These are phyloP conservation scores for Saccharomycopsis guyanensis DNA, from an alignment of 805 yeast genomes.

Conservation along the genomic window DNA sequence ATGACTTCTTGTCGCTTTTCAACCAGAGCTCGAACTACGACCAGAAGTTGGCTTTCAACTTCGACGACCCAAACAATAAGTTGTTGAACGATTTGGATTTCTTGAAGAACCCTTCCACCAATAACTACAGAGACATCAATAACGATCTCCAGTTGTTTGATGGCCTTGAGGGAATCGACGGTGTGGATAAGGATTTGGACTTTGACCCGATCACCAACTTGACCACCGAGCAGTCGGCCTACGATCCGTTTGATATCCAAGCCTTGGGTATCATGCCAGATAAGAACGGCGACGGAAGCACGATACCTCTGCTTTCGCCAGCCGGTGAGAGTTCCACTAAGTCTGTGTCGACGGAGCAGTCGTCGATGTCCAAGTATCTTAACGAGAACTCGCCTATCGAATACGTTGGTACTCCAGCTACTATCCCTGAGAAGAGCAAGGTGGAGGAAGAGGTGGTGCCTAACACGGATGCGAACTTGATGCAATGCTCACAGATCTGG, in stretches of 20 bases:
- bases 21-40: constrained; percentile 36
- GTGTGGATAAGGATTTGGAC: constrained; percentile 14
- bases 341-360: neutral
- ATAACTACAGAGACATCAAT: constrained; percentile 20
- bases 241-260: constrained; percentile 40
- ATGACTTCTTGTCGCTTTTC: constrained; percentile 42
- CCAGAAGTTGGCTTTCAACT: constrained; percentile 42
- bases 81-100: constrained; percentile 18
- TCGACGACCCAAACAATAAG: constrained; percentile 18
- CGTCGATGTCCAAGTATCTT: constrained; percentile 13
- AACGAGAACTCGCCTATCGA: constrained; percentile 12
- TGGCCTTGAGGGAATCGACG: constrained; percentile 21
- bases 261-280: neutral
- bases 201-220: constrained; percentile 36
- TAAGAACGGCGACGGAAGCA: neutral
- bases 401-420: constrained; percentile 8
- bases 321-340: neutral
- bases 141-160: constrained; percentile 17
- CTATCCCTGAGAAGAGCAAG: constrained; percentile 17
- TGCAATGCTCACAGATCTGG: constrained; percentile 91
- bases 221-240: constrained; percentile 48
- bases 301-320: neutral
- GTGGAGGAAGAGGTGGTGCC: constrained; percentile 50
- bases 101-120: constrained; percentile 11
- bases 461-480: constrained; percentile 47